Evolutionary conservation across 768 basidiomycete species (phyloP).

Genomic region (Roridomyces roridus): DNA sequence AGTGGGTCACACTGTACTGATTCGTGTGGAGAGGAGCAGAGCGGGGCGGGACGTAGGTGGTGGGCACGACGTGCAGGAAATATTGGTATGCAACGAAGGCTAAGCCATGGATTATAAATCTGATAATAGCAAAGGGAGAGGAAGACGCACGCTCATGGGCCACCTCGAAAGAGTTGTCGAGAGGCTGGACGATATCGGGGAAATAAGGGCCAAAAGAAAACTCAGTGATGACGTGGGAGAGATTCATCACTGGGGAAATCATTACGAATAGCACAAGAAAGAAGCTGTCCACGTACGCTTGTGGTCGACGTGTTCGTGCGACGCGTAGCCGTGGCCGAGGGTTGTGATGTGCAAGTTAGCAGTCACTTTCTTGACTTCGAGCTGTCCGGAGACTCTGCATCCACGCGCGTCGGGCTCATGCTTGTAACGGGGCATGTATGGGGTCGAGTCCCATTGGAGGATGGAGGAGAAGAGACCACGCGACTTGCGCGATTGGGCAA

Average conservation of each 20-base stretch:
- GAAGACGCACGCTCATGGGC: conserved; percentile 66
- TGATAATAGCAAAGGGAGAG: conserved; percentile 4
- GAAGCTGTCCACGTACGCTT: conserved; percentile 55
- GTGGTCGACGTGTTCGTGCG: conserved; percentile 88
- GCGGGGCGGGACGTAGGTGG: conserved; percentile 85
- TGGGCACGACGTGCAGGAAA: conserved; percentile 94
- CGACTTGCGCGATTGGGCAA: conserved; percentile 75
- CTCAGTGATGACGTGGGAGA: conserved; percentile 95
- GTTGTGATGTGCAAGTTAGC: conserved; percentile 96
- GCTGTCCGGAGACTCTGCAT: conserved; percentile 85
- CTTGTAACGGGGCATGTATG: conserved; percentile 78
- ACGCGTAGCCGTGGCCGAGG: conserved; percentile 92
- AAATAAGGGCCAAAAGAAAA: conserved; percentile 97
- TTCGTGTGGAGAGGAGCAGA: conserved; percentile 69
- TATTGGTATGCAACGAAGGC: conserved; percentile 94
- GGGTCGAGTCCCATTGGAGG: conserved; percentile 46
- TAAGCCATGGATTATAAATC: conserved; percentile 33
- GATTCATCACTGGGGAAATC: conserved; percentile 81
- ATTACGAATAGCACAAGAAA: background rate
- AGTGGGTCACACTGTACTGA: conserved; percentile 96
- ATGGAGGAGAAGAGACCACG: conserved; percentile 74
- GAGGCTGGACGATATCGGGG: conserved; percentile 92
- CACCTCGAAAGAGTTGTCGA: conserved; percentile 88
- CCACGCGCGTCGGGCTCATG: conserved; percentile 72
- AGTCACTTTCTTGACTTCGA: conserved; percentile 88